Base-by-base conservation (phyloP, 2,329 filamentous ascomycete species). In the Neofusicoccum ribis region DNA sequence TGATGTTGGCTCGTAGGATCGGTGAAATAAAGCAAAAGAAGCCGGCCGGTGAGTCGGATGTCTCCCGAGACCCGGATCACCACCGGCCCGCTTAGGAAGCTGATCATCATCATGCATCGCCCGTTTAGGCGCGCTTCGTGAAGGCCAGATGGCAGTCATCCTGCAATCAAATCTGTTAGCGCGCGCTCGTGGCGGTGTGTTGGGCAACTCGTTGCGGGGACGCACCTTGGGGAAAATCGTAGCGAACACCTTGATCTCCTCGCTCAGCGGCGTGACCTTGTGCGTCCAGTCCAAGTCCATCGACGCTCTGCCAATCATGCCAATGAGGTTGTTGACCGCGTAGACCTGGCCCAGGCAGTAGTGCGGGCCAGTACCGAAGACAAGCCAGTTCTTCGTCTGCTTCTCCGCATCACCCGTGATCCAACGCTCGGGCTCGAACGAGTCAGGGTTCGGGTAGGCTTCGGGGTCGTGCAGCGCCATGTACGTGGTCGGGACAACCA, bases 191-290 rank as follows among this genome's bases (percentile, higher is more conserved):
- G 34, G 43, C 43, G 39, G 61, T 47, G 41, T 47, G 27, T 39
- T 31, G 27, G 27, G 27, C 5, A 5, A 31, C 27, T 11, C 20
- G 23, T 44, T 31, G 12, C 41, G 41, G 15, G 44, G n/a, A 64
- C 63, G n/a, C 27, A 64, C 93, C 90, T 91, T 90, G 65, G 95
- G 95, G 85, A 99, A 99, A 72, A 99, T 96, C 34, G 93, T 97
- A 46, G 95, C 95, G 81, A 98, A 99, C 70, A 98, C 94, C 83
- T 96, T 94, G 80, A 99, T 98, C 79, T 96, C 89, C 81, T 99
- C 95, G 0, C 92, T 96, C 66, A 84, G 74, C 0, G 91, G 88
- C 11, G 95, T 98, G 17, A 92, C 81, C 76, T 92, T 88, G 79
- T 99, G 95, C 77, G 89, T 86, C 94, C 94, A 98, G 79, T 98